Base-by-base conservation (phyloP, 176 grass and related monocot genomes). In the Eragrostis nindensis region DNA sequence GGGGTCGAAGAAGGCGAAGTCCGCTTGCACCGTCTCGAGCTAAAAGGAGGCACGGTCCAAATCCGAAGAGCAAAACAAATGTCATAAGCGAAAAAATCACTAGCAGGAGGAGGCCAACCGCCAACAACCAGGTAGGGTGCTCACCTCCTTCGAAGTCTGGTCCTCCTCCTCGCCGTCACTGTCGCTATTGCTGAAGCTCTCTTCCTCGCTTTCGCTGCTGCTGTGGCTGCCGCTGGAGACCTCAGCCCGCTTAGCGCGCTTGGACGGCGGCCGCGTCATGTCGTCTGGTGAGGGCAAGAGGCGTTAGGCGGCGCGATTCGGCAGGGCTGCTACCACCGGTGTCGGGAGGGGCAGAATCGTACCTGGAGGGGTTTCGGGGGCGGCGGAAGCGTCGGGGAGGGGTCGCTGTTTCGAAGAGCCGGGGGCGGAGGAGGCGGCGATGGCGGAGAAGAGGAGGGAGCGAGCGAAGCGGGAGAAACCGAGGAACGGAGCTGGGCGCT, bases 1-100 rank as follows among this genome's bases (percentile, higher is more conserved):
- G 8, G 95, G 95, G 75, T 98, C 95, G n/a, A 94, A 98, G 88
- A 98, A 98, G 55, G 85, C 92, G 48, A 98, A 98, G 87, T 94
- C 92, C 5, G 93, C 95, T 76, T 98, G 92, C 68, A 98, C 83
- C 6, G 75, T 93, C 19, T 91, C 67, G 16, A 85, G 53, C 73
- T 91, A 75, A 0, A 29, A 39, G 0, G n/a, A n/a, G n/a, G n/a
- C n/a, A 27, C 24, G 45, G 11, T 2, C 0, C 24, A 40, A 43
- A 69, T 45, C 40, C 41, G n/a, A 80, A 6, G 36, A n/a, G 62
- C 62, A 69, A 71, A 73, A 11, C 56, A 52, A 52, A 32, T 48
- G 70, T 25, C n/a, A 38, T 18, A 11, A 62, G 21, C 2, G 4
- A 29, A 30, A 14, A 6, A 30, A 8, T 6, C 27, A 6, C 11